Evolutionary conservation across 345 rosid species (phyloP), one percentile per base, ranked within the genome.

Genomic region (Salix dunnii): DNA sequence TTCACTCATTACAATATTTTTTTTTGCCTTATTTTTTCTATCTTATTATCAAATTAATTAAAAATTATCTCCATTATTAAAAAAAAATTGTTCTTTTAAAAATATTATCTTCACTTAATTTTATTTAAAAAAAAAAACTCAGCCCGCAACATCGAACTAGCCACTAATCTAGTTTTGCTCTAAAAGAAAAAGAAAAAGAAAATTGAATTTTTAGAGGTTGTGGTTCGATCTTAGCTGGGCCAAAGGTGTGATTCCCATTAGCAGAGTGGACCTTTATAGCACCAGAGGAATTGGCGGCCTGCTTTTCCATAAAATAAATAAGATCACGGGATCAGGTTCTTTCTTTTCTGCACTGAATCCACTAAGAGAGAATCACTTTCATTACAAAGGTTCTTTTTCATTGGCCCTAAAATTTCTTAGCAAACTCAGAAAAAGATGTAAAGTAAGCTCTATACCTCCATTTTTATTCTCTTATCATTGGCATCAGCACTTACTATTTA

Each of bases 311-410:
- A 30, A 51, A 36, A n/a, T 31, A 25, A 49, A 68, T 9, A 43
- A n/a, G 66, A 69, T 66, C 0, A 55, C 55, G 80, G 87, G 77
- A 85, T 77, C 64, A 25, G 84, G 72, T 85, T 80, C 85, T 70
- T 63, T 66, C 72, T 75, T 78, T 76, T 68, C 43, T 36, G 68
- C 53, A 33, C 67, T 17, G 14, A 12, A 53, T 70, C 78, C 70
- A 79, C 72, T 31, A 35, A 49, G 40, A 60, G 68, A 76, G 80
- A 79, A 79, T 83, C 76, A 25, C 74, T 76, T 79, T 66, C 67
- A 25, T 13, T 2, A 7, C 74, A 74, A 68, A 77, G 73, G 30
- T 74, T 70, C 27, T 74, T 74, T 36, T 46, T 74, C 40, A 28
- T 60, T 74, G 80, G 72, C 66, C 74, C 71, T 53, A 0, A 43